A percentile compares a stretch with the other conserved stretches of the same genome.
Conservation (phyloP, 495 filamentous ascomycete genomes). For the Extremus antarcticus region DNA sequence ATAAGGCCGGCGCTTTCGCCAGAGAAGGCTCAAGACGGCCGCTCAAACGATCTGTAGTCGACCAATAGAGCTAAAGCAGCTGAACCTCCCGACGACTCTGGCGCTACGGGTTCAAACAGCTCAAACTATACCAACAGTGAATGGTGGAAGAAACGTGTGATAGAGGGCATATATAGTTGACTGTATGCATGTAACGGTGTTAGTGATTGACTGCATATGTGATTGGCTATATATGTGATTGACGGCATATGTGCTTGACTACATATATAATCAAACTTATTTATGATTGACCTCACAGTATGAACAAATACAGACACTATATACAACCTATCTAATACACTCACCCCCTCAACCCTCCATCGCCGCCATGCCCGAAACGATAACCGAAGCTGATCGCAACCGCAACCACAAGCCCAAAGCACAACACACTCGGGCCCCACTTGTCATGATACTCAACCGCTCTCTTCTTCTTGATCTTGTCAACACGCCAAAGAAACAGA, state of each 20-base stretch:
- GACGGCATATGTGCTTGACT: neutral
- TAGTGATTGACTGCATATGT: neutral
- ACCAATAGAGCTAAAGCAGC: too few relatives aligned
- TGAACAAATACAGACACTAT: neutral
- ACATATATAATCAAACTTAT: neutral
- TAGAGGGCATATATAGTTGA: too few relatives aligned
- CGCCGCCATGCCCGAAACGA: conserved; percentile 32
- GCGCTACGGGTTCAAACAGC: too few relatives aligned
- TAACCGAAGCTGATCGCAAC: conserved; percentile 69
- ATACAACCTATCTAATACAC: neutral
- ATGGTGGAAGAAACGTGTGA: too few relatives aligned
- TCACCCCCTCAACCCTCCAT: conserved; percentile 26
- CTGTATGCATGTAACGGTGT: too few relatives aligned
- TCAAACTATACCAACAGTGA: too few relatives aligned
- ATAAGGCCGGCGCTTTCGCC: too few relatives aligned
- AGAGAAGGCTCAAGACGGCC: too few relatives aligned
- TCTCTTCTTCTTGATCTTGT: conserved; percentile 66
- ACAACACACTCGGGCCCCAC: conserved; percentile 75
- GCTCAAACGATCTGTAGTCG: too few relatives aligned
- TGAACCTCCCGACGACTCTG: too few relatives aligned
- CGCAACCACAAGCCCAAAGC: conserved; percentile 56
- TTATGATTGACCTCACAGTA: neutral
- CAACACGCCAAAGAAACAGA: conserved; percentile 78
- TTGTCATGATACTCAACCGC: conserved; percentile 86
- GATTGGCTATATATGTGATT: neutral